Evolutionary conservation across 805 yeast species (phyloP), one percentile per base, ranked within the genome.

Genomic region (Hanseniaspora lachancei): DNA sequence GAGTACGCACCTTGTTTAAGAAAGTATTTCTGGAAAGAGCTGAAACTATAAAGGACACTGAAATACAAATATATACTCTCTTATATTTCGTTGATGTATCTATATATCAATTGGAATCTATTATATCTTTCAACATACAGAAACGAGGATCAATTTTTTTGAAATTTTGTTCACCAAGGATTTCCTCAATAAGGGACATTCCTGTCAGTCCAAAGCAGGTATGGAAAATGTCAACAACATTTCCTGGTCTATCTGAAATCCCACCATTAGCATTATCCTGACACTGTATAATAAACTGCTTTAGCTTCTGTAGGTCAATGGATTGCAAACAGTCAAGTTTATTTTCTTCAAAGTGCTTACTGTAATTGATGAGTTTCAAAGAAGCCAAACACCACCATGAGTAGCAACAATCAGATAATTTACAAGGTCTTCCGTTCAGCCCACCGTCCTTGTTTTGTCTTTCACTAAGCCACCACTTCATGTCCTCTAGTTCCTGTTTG

Each of bases 321-420:
- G 95, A 89, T 16, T 36, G 23, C n/a, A 51, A 21, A 9, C 49
- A 36, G 24, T 51, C 49, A 60, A 85, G 77, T 15, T 46, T 32
- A 5, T 29, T 46, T 3, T 46, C 5, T 15, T 46, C 15, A 16
- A 43, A 51, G 13, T 43, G 27, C 18, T 34, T 51, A 9, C 55
- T 51, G 21, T 51, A 51, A n/a, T 49, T 42, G 1, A 42, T 21
- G 20, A 81, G 66, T 59, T 77, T 80, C 57, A 89, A 69, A 2
- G 88, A 77, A 1, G 95, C 83, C 23, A 89, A 67, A 10, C 89
- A 95, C 99, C 99, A 93, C 96, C 97, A 93, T 62, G 93, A 82
- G 66, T 93, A 93, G 66, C 99, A 93, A n/a, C 87, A 96, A 68
- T 93, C 99, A 0, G 97, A 95, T 20, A 88, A 70, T 66, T 93